These are phyloP conservation scores for Grosmannia serpens DNA, from an alignment of 2,329 filamentous ascomycete genomes.

Conservation along the genomic window DNA sequence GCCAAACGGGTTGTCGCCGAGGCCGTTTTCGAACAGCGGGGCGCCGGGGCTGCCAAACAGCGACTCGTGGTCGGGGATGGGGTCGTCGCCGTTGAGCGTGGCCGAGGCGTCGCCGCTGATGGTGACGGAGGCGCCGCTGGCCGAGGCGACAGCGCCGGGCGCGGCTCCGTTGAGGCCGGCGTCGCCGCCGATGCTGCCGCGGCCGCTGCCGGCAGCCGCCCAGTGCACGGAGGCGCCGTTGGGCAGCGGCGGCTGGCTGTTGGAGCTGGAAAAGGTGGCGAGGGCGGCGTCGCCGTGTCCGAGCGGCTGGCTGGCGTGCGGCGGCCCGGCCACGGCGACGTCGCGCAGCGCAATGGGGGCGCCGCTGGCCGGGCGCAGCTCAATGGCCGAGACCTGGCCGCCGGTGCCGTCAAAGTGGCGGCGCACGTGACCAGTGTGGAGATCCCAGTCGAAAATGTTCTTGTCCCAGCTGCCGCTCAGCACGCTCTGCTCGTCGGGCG, in stretches of 20 bases:
- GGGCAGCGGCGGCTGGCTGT: conserved; percentile 45
- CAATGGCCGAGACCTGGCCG: conserved; percentile 78
- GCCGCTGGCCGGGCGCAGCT: conserved; percentile 67
- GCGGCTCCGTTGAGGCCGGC: conserved; percentile 8
- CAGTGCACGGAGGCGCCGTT: conserved; percentile 39
- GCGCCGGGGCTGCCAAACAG: conserved; percentile 73
- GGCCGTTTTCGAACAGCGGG: conserved; percentile 77
- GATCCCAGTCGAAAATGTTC: conserved; percentile 84
- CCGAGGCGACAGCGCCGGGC: conserved; percentile 14
- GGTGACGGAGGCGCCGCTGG: conserved; percentile 22
- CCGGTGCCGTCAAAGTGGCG: conserved; percentile 67
- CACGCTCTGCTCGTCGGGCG: conserved; percentile 75
- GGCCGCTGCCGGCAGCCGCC: conserved; percentile 19
- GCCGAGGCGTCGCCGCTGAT: conserved; percentile 22
- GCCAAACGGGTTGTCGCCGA: conserved; percentile 52
- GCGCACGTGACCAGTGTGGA: conserved; percentile 71
- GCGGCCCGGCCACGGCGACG: too few species aligned
- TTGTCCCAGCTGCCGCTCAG: conserved; percentile 97
- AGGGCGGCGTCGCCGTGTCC: too few species aligned
- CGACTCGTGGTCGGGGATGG: conserved; percentile 57
- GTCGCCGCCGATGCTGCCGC: background rate
- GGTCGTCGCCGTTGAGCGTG: conserved; percentile 22
- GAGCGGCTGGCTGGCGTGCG: too few species aligned
- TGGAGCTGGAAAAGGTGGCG: conserved; percentile 68
- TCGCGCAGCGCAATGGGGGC: conserved; percentile 56